A percentile compares a stretch with the other conserved stretches of the same genome.
These are phyloP conservation scores for Coleophoma crateriformis DNA, from an alignment of 2,329 filamentous ascomycete species.

Conservation along the genomic window DNA sequence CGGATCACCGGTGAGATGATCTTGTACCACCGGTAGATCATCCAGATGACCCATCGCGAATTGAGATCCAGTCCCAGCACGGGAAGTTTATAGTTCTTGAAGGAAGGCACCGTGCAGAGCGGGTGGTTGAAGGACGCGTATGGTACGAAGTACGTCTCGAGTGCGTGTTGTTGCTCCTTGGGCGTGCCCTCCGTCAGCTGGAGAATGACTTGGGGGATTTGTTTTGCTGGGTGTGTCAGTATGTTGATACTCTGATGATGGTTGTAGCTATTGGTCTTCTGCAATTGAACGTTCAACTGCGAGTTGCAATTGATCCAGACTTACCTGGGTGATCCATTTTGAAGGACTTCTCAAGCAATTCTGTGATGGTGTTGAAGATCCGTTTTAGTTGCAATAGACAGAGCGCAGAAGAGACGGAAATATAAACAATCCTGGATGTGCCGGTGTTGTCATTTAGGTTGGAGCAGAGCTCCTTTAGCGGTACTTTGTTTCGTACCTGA, in stretches of 20 bases:
- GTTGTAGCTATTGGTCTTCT: too few relatives aligned
- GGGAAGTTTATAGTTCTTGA: constrained; percentile 36
- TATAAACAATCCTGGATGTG: too few relatives aligned
- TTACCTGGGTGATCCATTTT: constrained; percentile 39
- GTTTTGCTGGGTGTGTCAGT: constrained; percentile 33
- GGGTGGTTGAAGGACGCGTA: constrained; percentile 73
- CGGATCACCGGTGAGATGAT: constrained; percentile 72
- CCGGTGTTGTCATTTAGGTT: too few relatives aligned
- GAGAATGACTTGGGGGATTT: constrained; percentile 63
- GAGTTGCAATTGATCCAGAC: not conserved
- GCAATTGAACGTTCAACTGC: too few relatives aligned
- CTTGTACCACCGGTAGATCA: constrained; percentile 80
- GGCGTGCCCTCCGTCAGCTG: constrained; percentile 63
- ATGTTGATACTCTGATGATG: too few relatives aligned
- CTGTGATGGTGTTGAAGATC: not conserved
- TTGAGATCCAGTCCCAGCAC: constrained; percentile 37
- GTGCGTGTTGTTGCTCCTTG: constrained; percentile 55
- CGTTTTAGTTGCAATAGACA: not conserved
- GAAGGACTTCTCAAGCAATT: not conserved
- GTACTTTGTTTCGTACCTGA: not conserved
- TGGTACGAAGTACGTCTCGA: constrained; percentile 69
- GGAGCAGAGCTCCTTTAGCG: not conserved
- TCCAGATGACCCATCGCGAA: constrained; percentile 61
- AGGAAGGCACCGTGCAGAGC: constrained; percentile 63
- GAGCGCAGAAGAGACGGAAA: not conserved